These are phyloP conservation scores for Pseudopediastrum boryanum DNA, from an alignment of 139 green algal genomes.

Conservation along the genomic window DNA sequence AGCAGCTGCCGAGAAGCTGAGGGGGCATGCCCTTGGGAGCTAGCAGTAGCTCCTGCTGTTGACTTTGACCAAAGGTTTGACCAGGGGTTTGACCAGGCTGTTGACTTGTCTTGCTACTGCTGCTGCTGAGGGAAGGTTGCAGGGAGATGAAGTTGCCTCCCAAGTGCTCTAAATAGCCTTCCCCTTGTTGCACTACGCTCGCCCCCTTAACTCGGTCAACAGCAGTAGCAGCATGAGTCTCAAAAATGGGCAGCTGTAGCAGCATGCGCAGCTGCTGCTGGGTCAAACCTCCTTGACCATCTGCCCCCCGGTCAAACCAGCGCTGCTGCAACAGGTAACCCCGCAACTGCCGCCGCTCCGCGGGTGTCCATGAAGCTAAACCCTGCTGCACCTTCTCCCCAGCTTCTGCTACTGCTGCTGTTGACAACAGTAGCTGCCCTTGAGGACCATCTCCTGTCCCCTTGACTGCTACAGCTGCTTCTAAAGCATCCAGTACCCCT, in stretches of 20 bases:
- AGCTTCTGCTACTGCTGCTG: conserved; percentile 8
- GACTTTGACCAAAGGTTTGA: not conserved
- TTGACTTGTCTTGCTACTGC: not conserved
- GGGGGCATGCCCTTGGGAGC: conserved; percentile 47
- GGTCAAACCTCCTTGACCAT: conserved; percentile 5
- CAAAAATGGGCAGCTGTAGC: conserved; percentile 64
- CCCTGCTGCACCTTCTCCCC: not conserved
- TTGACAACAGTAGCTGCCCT: not conserved
- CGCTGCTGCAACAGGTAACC: conserved; percentile 66
- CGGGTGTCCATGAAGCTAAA: conserved; percentile 23
- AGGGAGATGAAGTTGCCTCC: not conserved
- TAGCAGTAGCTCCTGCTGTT: conserved; percentile 39
- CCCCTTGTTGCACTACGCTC: not conserved
- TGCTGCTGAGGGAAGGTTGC: not conserved
- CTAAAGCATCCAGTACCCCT: conserved; percentile 61
- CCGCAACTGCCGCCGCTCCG: conserved; percentile 66
- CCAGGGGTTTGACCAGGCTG: not conserved
- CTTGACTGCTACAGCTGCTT: conserved; percentile 15
- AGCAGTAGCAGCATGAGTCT: conserved; percentile 34
- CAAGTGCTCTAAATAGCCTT: not conserved
- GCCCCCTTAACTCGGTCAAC: not conserved
- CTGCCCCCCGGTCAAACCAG: conserved; percentile 51
- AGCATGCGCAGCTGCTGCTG: conserved; percentile 49
- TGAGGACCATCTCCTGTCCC: conserved; percentile 3
- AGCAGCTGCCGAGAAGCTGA: conserved; percentile 46